A percentile compares a stretch with the other conserved stretches of the same genome.
phyloP scores from a whole-genome alignment of 2,329 filamentous ascomycete genomes.

The Orbilia brochopaga region DNA sequence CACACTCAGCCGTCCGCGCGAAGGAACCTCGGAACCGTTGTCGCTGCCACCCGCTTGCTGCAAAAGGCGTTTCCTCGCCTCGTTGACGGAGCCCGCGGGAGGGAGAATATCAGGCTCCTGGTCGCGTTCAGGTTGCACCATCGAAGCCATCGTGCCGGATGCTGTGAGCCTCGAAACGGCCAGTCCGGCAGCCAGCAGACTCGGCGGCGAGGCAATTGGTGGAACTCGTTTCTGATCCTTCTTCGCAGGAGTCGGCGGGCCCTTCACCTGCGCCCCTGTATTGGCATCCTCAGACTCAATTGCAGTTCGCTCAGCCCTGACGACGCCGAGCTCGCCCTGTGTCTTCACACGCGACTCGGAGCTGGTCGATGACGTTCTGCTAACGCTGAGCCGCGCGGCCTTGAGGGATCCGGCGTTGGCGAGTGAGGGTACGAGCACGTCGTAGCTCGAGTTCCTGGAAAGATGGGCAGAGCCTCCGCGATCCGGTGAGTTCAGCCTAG shows the following conservation, averaged over 20 bases:
- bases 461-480: conserved; percentile 13
- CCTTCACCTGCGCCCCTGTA: conserved; percentile 18
- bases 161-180: conserved; percentile 39
- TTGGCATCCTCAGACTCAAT: conserved; percentile 34
- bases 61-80: conserved; percentile 33
- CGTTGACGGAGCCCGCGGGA: conserved; percentile 35
- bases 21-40: conserved; percentile 19
- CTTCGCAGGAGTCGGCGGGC: conserved; percentile 36
- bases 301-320: conserved; percentile 3
- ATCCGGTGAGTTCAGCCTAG: conserved; percentile 26
- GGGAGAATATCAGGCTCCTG: conserved; percentile 47
- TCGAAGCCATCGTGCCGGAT: conserved; percentile 24
- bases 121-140: conserved; percentile 34
- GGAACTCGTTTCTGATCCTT: not conserved
- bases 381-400: conserved; percentile 42
- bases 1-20: conserved; percentile 32
- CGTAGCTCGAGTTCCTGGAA: conserved; percentile 44
- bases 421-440: conserved; percentile 25
- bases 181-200: conserved; percentile 31
- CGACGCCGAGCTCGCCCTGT: conserved; percentile 18
- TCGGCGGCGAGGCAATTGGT: conserved; percentile 28
- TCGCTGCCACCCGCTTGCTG: conserved; percentile 31
- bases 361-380: conserved; percentile 23
- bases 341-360: conserved; percentile 42
- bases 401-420: conserved; percentile 36